Percentiles rank a stretch among this genome's conserved stretches.
Conservation (phyloP, 2,329 filamentous ascomycete genomes). For the Clarireedia sp. region DNA sequence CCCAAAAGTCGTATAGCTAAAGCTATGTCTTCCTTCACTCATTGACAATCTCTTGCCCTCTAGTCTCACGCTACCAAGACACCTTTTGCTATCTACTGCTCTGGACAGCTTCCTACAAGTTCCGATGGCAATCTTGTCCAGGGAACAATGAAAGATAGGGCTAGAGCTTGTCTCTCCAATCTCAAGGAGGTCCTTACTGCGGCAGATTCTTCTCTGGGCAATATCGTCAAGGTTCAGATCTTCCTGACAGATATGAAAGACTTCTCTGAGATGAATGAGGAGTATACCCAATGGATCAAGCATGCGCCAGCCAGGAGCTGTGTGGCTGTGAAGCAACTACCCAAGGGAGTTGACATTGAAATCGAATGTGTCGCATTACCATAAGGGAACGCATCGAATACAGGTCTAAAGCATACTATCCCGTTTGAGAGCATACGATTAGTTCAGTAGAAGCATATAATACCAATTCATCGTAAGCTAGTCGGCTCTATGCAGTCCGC, state of each 20-base stretch:
- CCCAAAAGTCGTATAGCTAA: neutral
- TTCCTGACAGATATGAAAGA: constrained; percentile 89
- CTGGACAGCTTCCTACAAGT: constrained; percentile 38
- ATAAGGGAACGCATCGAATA: neutral
- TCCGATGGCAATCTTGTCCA: constrained; percentile 22
- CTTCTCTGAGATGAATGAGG: constrained; percentile 79
- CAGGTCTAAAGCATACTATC: neutral
- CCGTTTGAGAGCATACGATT: too few species aligned
- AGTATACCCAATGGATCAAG: constrained; percentile 75
- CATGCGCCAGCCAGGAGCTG: constrained; percentile 85
- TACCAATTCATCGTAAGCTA: too few species aligned
- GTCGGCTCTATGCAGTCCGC: too few species aligned
- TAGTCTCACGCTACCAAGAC: constrained; percentile 63
- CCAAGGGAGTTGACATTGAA: constrained; percentile 79
- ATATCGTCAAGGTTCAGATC: constrained; percentile 85
- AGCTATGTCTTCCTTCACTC: neutral
- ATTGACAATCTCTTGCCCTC: neutral
- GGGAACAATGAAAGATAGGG: constrained; percentile 55
- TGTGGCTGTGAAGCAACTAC: constrained; percentile 82
- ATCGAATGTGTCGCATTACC: constrained; percentile 80
- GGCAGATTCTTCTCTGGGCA: constrained; percentile 68
- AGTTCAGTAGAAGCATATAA: too few species aligned
- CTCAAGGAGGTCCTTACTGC: constrained; percentile 75
- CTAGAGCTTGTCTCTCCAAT: constrained; percentile 60
- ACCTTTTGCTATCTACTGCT: constrained; percentile 57